Evolutionary conservation across 176 grass and related monocot genomes (phyloP).

Genomic region (Musa troglodytarum): DNA sequence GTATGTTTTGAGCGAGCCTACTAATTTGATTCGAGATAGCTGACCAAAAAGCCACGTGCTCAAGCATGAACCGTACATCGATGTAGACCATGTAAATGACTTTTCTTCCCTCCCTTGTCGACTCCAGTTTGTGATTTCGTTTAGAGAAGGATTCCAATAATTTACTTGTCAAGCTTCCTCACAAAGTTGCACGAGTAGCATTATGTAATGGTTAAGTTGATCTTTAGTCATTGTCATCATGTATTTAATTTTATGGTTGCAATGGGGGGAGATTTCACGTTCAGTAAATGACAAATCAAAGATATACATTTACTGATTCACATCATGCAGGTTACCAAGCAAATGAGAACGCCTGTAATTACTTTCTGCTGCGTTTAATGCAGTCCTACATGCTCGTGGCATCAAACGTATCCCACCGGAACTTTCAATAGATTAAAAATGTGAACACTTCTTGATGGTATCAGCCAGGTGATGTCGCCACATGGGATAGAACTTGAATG

Average conservation of each 20-base stretch:
- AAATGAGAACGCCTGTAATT: too few relatives aligned
- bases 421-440: too few relatives aligned
- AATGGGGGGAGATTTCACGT: not conserved
- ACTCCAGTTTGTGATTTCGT: not conserved
- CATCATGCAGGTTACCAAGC: too few relatives aligned
- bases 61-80: constrained; percentile 13
- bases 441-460: too few relatives aligned
- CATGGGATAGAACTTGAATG: too few relatives aligned
- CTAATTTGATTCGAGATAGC: constrained; percentile 58
- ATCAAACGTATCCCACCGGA: too few relatives aligned
- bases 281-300: not conserved
- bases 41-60: constrained; percentile 7
- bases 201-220: not conserved
- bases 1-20: constrained; percentile 77
- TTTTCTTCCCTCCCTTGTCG: not conserved
- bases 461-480: too few relatives aligned
- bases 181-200: not conserved
- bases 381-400: too few relatives aligned
- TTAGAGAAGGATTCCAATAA: not conserved
- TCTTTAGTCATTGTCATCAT: not conserved
- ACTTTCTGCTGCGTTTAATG: too few relatives aligned
- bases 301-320: too few relatives aligned
- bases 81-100: constrained; percentile 73
- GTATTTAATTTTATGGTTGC: too few relatives aligned
- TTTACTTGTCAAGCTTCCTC: not conserved